These are phyloP conservation scores for Rutstroemia sp. DNA, from an alignment of 2,329 filamentous ascomycete genomes.

Conservation along the genomic window DNA sequence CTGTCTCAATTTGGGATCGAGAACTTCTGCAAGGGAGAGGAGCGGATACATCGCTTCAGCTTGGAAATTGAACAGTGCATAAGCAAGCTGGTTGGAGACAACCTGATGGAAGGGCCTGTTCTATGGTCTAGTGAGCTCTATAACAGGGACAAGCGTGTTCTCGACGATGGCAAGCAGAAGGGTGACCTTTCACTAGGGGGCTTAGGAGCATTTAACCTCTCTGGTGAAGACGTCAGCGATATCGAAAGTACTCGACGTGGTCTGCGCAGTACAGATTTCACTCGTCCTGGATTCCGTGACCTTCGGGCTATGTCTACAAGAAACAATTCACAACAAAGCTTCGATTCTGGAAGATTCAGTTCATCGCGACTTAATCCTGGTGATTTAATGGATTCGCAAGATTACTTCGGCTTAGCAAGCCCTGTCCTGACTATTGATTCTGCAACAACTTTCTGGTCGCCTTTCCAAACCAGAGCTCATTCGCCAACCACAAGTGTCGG, in stretches of 20 bases:
- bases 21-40: constrained; percentile 91
- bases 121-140: constrained; percentile 91
- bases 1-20: constrained; percentile 74
- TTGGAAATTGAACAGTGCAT: constrained; percentile 85
- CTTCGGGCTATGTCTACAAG: constrained; percentile 50
- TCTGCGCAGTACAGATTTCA: constrained; percentile 35
- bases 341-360: constrained; percentile 61
- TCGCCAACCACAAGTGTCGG: constrained; percentile 56
- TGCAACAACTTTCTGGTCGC: constrained; percentile 80
- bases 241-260: constrained; percentile 24
- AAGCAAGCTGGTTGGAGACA: constrained; percentile 76
- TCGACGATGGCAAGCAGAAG: constrained; percentile 40
- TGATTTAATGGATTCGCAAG: constrained; percentile 62
- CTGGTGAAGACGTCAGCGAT: constrained; percentile 34
- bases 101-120: constrained; percentile 75
- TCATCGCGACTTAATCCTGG: constrained; percentile 48
- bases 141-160: constrained; percentile 59
- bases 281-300: constrained; percentile 46
- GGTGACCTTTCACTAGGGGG: constrained; percentile 40
- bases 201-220: constrained; percentile 39
- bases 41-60: constrained; percentile 88
- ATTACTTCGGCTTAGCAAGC: constrained; percentile 62
- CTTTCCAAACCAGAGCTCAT: constrained; percentile 60
- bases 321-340: constrained; percentile 61
- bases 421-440: constrained; percentile 68